Conservation (phyloP, 1,284 basidiomycete species). For the Ceratobasidium sp. region DNA sequence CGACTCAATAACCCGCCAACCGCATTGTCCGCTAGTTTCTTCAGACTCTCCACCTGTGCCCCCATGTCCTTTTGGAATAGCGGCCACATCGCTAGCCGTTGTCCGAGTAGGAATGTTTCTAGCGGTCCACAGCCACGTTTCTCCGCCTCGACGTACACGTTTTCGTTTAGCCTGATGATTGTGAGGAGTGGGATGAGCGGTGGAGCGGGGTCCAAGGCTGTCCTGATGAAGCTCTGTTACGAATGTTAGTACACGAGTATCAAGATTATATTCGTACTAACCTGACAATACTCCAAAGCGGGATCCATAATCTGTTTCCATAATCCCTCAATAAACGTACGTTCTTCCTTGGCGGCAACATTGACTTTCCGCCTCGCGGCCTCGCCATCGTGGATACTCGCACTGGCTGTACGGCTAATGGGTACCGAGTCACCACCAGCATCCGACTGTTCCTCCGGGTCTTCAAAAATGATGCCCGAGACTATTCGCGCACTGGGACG, state of each 20-base stretch:
- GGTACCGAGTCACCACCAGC: slow-evolving; percentile 33
- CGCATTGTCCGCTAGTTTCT: slow-evolving; percentile 74
- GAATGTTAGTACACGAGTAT: slow-evolving; percentile 38
- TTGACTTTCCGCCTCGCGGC: slow-evolving; percentile 1
- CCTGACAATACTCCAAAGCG: slow-evolving; percentile 82
- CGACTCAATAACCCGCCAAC: slow-evolving; percentile 70
- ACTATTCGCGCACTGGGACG: background rate
- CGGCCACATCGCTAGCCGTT: slow-evolving; percentile 88
- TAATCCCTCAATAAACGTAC: slow-evolving; percentile 61
- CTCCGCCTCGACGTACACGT: slow-evolving; percentile 73
- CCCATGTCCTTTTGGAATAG: slow-evolving; percentile 87
- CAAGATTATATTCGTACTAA: slow-evolving; percentile 46
- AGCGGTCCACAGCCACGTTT: slow-evolving; percentile 77
- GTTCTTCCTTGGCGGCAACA: slow-evolving; percentile 61
- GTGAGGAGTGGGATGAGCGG: slow-evolving; percentile 77
- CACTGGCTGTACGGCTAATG: slow-evolving; percentile 23
- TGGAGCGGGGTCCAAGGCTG: slow-evolving; percentile 71
- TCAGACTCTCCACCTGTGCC: slow-evolving; percentile 80
- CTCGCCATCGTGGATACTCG: background rate
- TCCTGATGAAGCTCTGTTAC: slow-evolving; percentile 68
- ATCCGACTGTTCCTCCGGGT: slow-evolving; percentile 31
- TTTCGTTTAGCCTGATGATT: slow-evolving; percentile 88
- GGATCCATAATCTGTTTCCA: slow-evolving; percentile 95
- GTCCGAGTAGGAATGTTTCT: slow-evolving; percentile 76
- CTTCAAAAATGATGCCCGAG: slow-evolving; percentile 29